Percentiles rank a stretch among this genome's conserved stretches.
Evolutionary conservation across 805 yeast genomes (phyloP).

Genomic region (Monosporozyma unispora): DNA sequence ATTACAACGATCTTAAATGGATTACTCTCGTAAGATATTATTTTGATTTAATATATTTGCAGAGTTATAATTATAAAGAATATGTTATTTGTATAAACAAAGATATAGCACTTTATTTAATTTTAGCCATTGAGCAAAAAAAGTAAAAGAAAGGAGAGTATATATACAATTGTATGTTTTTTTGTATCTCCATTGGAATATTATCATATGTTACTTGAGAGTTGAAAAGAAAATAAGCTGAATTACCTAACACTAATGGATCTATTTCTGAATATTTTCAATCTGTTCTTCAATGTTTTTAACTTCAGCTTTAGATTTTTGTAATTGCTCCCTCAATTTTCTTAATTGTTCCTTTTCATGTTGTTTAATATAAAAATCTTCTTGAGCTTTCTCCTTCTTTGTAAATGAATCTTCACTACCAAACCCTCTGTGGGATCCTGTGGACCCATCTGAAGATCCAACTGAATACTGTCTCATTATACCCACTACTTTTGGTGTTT

Average conservation of each 20-base stretch:
- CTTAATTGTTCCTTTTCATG: slow-evolving; percentile 85
- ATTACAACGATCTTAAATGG: too few relatives aligned
- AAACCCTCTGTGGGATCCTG: slow-evolving; percentile 47
- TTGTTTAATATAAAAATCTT: slow-evolving; percentile 74
- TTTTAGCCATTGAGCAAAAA: not conserved
- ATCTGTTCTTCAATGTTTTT: slow-evolving; percentile 42
- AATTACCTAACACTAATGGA: too few relatives aligned
- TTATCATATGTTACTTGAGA: not conserved
- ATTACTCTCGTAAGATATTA: too few relatives aligned
- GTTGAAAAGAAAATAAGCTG: not conserved
- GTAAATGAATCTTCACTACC: slow-evolving; percentile 48
- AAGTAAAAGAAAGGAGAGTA: not conserved
- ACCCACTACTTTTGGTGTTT: not conserved
- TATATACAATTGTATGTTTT: not conserved
- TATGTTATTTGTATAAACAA: not conserved
- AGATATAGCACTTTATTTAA: not conserved
- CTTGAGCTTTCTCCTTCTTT: slow-evolving; percentile 90
- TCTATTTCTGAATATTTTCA: slow-evolving; percentile 18
- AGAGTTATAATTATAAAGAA: not conserved
- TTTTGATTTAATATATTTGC: too few relatives aligned
- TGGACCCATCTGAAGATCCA: slow-evolving; percentile 47
- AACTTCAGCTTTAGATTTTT: slow-evolving; percentile 61
- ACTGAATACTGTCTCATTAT: slow-evolving; percentile 4
- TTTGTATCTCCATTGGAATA: not conserved
- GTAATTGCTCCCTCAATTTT: slow-evolving; percentile 64